These are phyloP conservation scores for Aspergillus tamarii DNA, from an alignment of 2,329 filamentous ascomycete species.

Conservation along the genomic window DNA sequence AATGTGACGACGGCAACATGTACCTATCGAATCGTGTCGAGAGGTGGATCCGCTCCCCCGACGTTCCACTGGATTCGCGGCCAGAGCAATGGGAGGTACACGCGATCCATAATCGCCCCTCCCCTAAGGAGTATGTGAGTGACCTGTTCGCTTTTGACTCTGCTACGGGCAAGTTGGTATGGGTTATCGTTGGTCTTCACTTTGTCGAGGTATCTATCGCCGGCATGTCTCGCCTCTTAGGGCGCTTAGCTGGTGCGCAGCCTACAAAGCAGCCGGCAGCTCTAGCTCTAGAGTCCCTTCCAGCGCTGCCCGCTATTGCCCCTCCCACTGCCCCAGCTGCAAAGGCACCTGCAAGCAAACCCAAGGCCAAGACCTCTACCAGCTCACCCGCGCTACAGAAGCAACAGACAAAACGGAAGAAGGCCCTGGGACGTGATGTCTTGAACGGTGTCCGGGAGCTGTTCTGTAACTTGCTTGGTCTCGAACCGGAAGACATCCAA, in stretches of 20 bases:
- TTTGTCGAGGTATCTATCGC: conserved; percentile 27
- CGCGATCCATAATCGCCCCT: conserved; percentile 21
- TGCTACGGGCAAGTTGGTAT: conserved; percentile 21
- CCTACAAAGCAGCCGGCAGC: not conserved
- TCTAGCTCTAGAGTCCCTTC: not conserved
- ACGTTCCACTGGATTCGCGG: conserved; percentile 2
- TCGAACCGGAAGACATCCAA: conserved; percentile 44
- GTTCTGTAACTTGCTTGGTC: conserved; percentile 30
- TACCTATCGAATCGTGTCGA: conserved; percentile 35
- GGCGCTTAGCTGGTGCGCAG: not conserved
- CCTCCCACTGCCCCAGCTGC: not conserved
- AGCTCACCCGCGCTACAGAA: not conserved
- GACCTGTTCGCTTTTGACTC: conserved; percentile 40
- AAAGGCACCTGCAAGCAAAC: too few relatives aligned
- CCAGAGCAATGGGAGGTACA: conserved; percentile 28
- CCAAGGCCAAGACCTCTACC: not conserved
- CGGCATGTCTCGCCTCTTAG: conserved; percentile 22
- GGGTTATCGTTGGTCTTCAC: conserved; percentile 35
- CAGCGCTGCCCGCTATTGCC: not conserved
- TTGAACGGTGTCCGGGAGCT: not conserved
- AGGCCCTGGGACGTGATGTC: not conserved
- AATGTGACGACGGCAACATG: conserved; percentile 24
- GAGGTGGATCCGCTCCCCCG: conserved; percentile 27
- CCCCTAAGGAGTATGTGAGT: conserved; percentile 22
- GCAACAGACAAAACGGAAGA: not conserved